Evolutionary conservation across 140 eudicot genomes (phyloP).

Genomic region (Stevia rebaudiana): DNA sequence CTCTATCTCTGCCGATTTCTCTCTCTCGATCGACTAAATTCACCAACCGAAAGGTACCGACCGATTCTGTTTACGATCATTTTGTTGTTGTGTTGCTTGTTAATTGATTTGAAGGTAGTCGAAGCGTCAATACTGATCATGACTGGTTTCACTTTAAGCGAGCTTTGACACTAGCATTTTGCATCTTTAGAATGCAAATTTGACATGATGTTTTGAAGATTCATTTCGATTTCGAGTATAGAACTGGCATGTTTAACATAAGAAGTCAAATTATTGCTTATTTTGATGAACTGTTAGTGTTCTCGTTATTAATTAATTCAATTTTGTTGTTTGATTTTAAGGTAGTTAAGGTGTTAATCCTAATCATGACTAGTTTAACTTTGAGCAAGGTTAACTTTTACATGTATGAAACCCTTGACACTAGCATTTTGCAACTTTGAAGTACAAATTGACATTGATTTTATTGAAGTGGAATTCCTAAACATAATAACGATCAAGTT

Average conservation of each 20-base stretch:
- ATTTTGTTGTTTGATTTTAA: background rate
- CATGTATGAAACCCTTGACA: background rate
- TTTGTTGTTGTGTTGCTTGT: background rate
- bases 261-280: background rate
- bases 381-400: no score
- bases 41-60: constrained; percentile 51
- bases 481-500: no score
- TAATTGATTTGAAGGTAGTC: background rate
- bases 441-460: no score
- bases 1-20: constrained; percentile 72
- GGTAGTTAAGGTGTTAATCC: background rate
- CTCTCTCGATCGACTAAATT: constrained; percentile 47
- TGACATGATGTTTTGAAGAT: background rate
- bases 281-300: background rate
- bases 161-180: background rate
- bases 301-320: background rate
- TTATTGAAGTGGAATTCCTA: no score
- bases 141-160: background rate
- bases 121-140: background rate
- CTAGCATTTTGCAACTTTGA: background rate
- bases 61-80: background rate
- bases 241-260: background rate
- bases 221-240: background rate
- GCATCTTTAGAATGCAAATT: background rate
- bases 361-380: background rate